Percentiles rank a stretch among this genome's conserved stretches.
phyloP scores from a whole-genome alignment of 1,284 basidiomycete species.

The Austroboletus novae-zelandiae region DNA sequence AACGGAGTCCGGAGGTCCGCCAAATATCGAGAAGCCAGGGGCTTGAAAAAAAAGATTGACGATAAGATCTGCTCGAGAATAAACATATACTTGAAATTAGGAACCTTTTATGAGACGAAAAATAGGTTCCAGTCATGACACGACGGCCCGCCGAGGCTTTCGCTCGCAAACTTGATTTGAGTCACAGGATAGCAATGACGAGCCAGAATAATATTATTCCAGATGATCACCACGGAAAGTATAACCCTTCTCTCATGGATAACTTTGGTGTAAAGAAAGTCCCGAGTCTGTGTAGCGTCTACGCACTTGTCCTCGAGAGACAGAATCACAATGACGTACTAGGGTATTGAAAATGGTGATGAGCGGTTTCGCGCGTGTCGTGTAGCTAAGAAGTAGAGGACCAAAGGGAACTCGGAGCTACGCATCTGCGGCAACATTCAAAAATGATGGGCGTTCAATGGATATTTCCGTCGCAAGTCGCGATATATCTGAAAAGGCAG shows the following conservation, averaged over 20 bases:
- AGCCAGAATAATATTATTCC: too few relatives aligned
- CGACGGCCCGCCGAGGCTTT: too few relatives aligned
- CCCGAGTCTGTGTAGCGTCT: slow-evolving; percentile 8
- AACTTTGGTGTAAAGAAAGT: slow-evolving; percentile 11
- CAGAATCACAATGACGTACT: slow-evolving; percentile 2
- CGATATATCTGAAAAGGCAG: slow-evolving; percentile 83
- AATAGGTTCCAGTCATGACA: too few relatives aligned
- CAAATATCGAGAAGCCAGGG: too few relatives aligned
- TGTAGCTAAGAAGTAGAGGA: not conserved
- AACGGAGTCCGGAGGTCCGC: too few relatives aligned
- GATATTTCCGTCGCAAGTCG: slow-evolving; percentile 70
- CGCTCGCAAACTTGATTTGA: too few relatives aligned
- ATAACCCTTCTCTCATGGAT: slow-evolving; percentile 9
- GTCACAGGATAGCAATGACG: too few relatives aligned
- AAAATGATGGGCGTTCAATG: slow-evolving; percentile 34
- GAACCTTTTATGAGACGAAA: too few relatives aligned
- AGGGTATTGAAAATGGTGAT: not conserved
- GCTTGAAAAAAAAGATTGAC: too few relatives aligned
- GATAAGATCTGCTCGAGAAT: too few relatives aligned
- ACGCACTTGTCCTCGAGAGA: not conserved
- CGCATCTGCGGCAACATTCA: not conserved
- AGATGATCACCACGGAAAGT: not conserved
- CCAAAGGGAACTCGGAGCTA: slow-evolving; percentile 1
- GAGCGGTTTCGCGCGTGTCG: not conserved
- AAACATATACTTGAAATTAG: too few relatives aligned